phyloP scores from a whole-genome alignment of 306 rosid species.

The Citrullus mucosospermus region DNA sequence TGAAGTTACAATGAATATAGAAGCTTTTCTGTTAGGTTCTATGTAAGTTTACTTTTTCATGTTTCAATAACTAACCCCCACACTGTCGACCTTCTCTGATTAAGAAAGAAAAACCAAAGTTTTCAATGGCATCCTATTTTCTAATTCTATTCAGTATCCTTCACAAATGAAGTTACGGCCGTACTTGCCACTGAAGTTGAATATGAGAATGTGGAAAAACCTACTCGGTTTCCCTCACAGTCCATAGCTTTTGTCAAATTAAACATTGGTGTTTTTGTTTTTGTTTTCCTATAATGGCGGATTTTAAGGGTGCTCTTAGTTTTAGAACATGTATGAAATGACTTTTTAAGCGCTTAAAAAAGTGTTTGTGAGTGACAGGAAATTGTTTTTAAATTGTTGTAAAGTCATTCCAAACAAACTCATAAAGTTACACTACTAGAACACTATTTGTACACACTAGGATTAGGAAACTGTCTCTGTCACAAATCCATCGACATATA shows the following conservation, averaged over 20 bases:
- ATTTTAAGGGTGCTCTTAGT: neutral
- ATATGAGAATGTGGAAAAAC: neutral
- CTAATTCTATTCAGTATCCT: neutral
- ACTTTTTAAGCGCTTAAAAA: no score
- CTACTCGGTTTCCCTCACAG: neutral
- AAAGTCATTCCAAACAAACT: neutral
- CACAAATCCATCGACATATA: neutral
- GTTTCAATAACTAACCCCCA: neutral
- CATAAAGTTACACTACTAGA: neutral
- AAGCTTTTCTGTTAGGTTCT: neutral
- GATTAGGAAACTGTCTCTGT: neutral
- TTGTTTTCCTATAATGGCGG: neutral
- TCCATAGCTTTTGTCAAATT: neutral
- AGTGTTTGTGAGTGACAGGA: neutral
- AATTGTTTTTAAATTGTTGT: neutral
- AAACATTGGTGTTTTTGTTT: neutral
- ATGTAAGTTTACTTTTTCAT: neutral
- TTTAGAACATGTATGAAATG: no score
- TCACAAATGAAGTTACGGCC: neutral
- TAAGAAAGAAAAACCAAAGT: neutral
- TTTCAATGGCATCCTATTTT: neutral
- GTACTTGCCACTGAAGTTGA: neutral
- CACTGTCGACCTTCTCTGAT: neutral
- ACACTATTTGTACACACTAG: no score
- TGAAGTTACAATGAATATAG: neutral